Evolutionary conservation across 2,329 filamentous ascomycete genomes (phyloP).

Genomic region (Botrytis cinerea): DNA sequence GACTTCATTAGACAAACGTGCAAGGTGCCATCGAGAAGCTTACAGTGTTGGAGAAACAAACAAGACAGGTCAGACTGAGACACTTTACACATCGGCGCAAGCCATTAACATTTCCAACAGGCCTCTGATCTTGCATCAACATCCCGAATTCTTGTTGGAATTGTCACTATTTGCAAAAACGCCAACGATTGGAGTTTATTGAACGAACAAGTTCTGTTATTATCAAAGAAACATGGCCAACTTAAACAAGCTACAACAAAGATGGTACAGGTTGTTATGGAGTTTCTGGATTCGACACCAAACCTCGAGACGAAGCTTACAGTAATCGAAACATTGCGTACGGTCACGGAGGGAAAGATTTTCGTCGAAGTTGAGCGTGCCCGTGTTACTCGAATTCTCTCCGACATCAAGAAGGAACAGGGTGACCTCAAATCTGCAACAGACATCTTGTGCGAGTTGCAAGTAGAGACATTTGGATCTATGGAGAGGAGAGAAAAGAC

Average conservation of each 20-base stretch:
- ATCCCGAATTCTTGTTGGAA: conserved; percentile 80
- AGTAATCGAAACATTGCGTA: conserved; percentile 91
- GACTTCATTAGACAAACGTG: conserved; percentile 63
- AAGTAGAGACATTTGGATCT: conserved; percentile 98
- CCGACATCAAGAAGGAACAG: conserved; percentile 95
- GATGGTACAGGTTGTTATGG: conserved; percentile 98
- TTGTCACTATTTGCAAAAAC: conserved; percentile 93
- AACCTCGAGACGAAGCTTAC: conserved; percentile 85
- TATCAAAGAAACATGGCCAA: conserved; percentile 99
- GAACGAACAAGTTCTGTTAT: conserved; percentile 92
- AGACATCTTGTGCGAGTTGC: conserved; percentile 93
- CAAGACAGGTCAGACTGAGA: conserved; percentile 72
- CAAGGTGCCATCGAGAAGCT: conserved; percentile 93
- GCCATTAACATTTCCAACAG: conserved; percentile 50
- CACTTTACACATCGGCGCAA: conserved; percentile 25
- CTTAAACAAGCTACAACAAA: conserved; percentile 98
- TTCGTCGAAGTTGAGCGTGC: conserved; percentile 98
- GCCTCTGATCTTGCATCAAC: conserved; percentile 95
- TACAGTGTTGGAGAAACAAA: conserved; percentile 88
- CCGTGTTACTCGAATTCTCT: conserved; percentile 90
- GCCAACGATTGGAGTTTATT: conserved; percentile 89
- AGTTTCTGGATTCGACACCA: conserved; percentile 83
- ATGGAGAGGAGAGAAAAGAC: conserved; percentile 98
- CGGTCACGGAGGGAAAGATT: conserved; percentile 99
- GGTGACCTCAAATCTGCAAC: conserved; percentile 87